Evolutionary conservation across 148 eudicot genomes (phyloP).

Genomic region (Mesembryanthemum crystallinum): DNA sequence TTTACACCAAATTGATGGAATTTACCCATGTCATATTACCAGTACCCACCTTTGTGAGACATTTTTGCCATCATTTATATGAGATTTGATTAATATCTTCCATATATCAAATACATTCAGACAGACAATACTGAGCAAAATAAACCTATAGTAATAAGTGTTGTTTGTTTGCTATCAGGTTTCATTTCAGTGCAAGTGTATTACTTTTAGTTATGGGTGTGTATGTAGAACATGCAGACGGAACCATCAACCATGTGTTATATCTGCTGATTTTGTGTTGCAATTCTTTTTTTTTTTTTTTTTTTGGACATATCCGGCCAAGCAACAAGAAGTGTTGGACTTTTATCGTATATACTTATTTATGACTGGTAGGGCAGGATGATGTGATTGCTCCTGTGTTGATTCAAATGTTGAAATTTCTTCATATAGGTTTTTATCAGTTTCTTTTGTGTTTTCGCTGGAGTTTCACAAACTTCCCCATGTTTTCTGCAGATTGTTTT

Average conservation of each 20-base stretch:
- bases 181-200: no score
- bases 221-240: no score
- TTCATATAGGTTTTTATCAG: background rate
- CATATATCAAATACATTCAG: no score
- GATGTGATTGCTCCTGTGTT: slow-evolving; percentile 94
- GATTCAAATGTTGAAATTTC: slow-evolving; percentile 16
- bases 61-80: no score
- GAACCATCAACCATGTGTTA: background rate
- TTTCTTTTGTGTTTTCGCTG: background rate
- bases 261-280: slow-evolving; percentile 5
- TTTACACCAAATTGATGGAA: no score
- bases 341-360: slow-evolving; percentile 82
- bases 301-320: slow-evolving; percentile 50
- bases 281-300: slow-evolving; percentile 19
- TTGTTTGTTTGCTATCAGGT: no score
- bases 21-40: no score
- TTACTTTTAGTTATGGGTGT: no score
- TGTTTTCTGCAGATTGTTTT: slow-evolving; percentile 61
- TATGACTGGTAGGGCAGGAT: slow-evolving; percentile 85
- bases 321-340: slow-evolving; percentile 92
- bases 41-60: no score
- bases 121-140: no score
- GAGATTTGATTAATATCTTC: no score
- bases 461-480: slow-evolving; percentile 3
- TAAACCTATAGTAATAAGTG: no score